Evolutionary conservation across 164 flowering plant genomes (phyloP).

Genomic region (Stephania japonica): DNA sequence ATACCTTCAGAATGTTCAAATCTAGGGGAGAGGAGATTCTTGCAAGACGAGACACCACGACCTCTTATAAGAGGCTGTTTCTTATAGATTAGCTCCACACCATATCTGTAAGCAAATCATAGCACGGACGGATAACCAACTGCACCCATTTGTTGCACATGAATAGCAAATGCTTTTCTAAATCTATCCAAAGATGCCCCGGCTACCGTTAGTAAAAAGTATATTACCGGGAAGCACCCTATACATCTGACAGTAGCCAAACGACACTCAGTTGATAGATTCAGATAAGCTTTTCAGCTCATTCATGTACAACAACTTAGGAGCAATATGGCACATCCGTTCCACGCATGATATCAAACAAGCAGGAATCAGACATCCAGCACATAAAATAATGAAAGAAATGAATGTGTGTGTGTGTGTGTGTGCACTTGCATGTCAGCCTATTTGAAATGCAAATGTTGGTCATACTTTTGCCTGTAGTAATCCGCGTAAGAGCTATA

Average conservation of each 20-base stretch:
- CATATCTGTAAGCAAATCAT: constrained; percentile 53
- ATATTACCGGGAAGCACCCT: constrained; percentile 2
- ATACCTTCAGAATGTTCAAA: constrained; percentile 87
- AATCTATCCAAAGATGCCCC: constrained; percentile 27
- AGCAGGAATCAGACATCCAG: constrained; percentile 12
- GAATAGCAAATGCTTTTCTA: constrained; percentile 35
- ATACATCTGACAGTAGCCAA: constrained; percentile 24
- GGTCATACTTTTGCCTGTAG: constrained; percentile 82
- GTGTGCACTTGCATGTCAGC: neutral
- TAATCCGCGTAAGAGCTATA: constrained; percentile 96
- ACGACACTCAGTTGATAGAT: constrained; percentile 24
- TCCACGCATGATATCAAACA: constrained; percentile 22
- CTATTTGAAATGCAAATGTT: neutral
- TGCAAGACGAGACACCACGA: constrained; percentile 98
- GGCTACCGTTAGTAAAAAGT: constrained; percentile 24
- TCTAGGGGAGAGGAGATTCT: constrained; percentile 96
- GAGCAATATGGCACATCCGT: constrained; percentile 36
- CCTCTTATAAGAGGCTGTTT: constrained; percentile 84
- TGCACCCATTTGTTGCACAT: constrained; percentile 41
- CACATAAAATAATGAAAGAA: neutral
- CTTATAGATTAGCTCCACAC: constrained; percentile 72
- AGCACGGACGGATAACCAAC: constrained; percentile 39
- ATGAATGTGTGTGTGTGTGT: too few relatives aligned
- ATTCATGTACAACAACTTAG: constrained; percentile 44
- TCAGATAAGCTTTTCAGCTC: constrained; percentile 22